Percentiles rank a stretch among this genome's conserved stretches.
These are phyloP conservation scores for Sugiyamaella lignohabitans DNA, from an alignment of 805 yeast species.

Conservation along the genomic window DNA sequence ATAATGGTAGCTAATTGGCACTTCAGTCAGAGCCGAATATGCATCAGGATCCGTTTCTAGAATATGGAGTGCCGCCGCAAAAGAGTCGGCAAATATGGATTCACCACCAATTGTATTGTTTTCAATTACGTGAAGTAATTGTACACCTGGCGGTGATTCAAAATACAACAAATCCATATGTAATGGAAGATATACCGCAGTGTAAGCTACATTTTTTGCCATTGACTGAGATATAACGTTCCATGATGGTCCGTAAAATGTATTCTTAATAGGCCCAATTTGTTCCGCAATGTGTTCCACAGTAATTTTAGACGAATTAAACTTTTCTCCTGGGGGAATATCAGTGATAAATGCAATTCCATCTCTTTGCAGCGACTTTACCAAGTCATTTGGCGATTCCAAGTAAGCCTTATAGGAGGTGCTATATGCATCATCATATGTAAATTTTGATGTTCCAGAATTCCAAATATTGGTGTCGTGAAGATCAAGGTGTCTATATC, in stretches of 20 bases:
- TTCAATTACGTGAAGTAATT: slow-evolving; percentile 50
- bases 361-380: slow-evolving; percentile 44
- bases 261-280: slow-evolving; percentile 62
- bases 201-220: slow-evolving; percentile 66
- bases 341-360: slow-evolving; percentile 54
- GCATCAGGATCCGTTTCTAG: slow-evolving; percentile 53
- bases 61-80: slow-evolving; percentile 55
- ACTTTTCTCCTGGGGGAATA: slow-evolving; percentile 39
- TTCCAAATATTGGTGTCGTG: slow-evolving; percentile 18
- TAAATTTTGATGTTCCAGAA: neutral
- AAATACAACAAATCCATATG: slow-evolving; percentile 75
- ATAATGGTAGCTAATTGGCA: slow-evolving; percentile 68
- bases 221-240: slow-evolving; percentile 50
- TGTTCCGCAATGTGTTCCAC: slow-evolving; percentile 44
- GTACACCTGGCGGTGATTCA: slow-evolving; percentile 78
- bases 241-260: slow-evolving; percentile 67
- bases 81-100: slow-evolving; percentile 63
- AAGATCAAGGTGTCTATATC: slow-evolving; percentile 30
- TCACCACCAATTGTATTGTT: slow-evolving; percentile 55
- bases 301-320: slow-evolving; percentile 22
- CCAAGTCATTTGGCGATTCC: slow-evolving; percentile 32
- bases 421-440: slow-evolving; percentile 22
- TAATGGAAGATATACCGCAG: slow-evolving; percentile 56
- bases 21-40: slow-evolving; percentile 50
- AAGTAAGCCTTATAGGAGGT: slow-evolving; percentile 39